Conservation (phyloP, 2,329 filamentous ascomycete species). For the Drechslerella coelobrocha region DNA sequence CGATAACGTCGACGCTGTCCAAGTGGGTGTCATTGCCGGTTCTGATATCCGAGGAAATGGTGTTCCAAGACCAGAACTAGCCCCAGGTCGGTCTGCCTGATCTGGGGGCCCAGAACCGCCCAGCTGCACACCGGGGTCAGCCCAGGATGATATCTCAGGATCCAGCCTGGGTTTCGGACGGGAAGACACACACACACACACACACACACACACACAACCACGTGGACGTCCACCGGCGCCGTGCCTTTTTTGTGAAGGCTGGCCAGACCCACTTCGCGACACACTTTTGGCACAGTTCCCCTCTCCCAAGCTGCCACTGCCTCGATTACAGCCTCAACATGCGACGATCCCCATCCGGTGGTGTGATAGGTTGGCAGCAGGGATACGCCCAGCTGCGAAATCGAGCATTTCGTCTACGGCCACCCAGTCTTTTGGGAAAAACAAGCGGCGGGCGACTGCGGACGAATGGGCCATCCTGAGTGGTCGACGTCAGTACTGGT, state of each 20-base stretch:
- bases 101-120: slow-evolving; percentile 17
- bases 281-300: slow-evolving; percentile 10
- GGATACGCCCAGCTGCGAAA: slow-evolving; percentile 32
- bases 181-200: too few species aligned
- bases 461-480: slow-evolving; percentile 37
- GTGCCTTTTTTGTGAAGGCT: slow-evolving; percentile 17
- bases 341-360: slow-evolving; percentile 28
- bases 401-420: slow-evolving; percentile 34
- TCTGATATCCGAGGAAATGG: slow-evolving; percentile 25
- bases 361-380: slow-evolving; percentile 44
- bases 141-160: slow-evolving; percentile 17
- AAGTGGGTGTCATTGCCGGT: not conserved
- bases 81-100: not conserved
- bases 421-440: slow-evolving; percentile 39
- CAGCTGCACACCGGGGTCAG: slow-evolving; percentile 24
- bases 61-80: too few species aligned
- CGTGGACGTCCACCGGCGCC: slow-evolving; percentile 36
- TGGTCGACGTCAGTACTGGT: slow-evolving; percentile 5
- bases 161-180: slow-evolving; percentile 40
- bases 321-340: slow-evolving; percentile 38
- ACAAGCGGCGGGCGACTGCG: slow-evolving; percentile 33
- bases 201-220: slow-evolving; percentile 47
- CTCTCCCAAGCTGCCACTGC: slow-evolving; percentile 2
- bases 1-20: not conserved
- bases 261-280: slow-evolving; percentile 16